Evolutionary conservation across 495 filamentous ascomycete species (phyloP).

Genomic region (Saxophila tyrrhenica): DNA sequence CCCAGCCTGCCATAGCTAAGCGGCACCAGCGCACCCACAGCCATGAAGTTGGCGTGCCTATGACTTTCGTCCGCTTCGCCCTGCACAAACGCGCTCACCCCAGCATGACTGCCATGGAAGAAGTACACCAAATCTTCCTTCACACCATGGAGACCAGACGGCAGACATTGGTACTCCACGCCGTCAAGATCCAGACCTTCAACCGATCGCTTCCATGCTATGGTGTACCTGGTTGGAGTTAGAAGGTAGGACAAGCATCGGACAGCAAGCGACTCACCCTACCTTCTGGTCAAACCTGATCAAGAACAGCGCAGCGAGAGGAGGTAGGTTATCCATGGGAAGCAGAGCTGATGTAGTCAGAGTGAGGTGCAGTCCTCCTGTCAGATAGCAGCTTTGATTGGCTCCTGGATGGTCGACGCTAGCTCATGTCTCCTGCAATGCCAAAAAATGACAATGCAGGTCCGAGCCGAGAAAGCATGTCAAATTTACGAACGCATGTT

Average conservation of each 20-base stretch:
- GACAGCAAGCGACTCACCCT: constrained; percentile 22
- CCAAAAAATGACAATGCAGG: too few relatives aligned
- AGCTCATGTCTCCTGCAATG: too few relatives aligned
- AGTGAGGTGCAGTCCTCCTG: too few relatives aligned
- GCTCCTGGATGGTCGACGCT: too few relatives aligned
- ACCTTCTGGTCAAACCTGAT: constrained; percentile 33
- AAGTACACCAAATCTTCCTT: constrained; percentile 81
- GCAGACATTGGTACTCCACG: constrained; percentile 90
- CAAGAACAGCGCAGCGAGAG: constrained; percentile 27
- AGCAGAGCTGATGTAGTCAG: too few relatives aligned
- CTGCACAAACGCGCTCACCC: constrained; percentile 87
- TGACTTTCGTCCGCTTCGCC: constrained; percentile 61
- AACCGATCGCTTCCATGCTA: constrained; percentile 69
- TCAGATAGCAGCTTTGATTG: too few relatives aligned
- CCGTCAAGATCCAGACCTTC: constrained; percentile 72
- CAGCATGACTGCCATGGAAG: constrained; percentile 71
- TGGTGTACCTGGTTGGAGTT: constrained; percentile 48
- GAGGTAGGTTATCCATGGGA: too few relatives aligned
- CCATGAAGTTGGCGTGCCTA: constrained; percentile 84
- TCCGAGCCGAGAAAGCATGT: too few relatives aligned
- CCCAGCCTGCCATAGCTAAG: constrained; percentile 78
- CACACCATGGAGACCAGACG: constrained; percentile 84
- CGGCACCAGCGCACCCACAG: constrained; percentile 79
- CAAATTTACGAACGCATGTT: too few relatives aligned
- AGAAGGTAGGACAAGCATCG: not conserved